These are phyloP conservation scores for Adansonia madagascariensis DNA, from an alignment of 441 rosid genomes.

Conservation along the genomic window DNA sequence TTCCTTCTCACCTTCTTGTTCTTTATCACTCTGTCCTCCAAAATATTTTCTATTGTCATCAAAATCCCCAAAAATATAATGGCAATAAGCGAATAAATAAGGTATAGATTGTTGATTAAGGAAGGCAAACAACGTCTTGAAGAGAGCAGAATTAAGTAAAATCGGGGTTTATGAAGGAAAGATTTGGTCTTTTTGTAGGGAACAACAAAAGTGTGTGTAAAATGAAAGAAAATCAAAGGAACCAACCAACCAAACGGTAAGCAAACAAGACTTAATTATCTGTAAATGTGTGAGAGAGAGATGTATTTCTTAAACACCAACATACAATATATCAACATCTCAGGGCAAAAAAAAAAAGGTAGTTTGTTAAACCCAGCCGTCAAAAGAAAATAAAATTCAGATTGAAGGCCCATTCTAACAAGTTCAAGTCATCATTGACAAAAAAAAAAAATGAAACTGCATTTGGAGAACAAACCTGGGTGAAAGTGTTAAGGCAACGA, in stretches of 20 bases:
- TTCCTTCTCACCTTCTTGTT: neutral
- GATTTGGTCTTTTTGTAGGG: neutral
- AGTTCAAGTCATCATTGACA: neutral
- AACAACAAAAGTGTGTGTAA: neutral
- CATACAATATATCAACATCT: neutral
- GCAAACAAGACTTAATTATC: conserved; percentile 16
- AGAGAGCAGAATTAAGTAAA: neutral
- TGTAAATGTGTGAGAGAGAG: neutral
- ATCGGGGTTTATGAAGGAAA: neutral
- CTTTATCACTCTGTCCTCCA: neutral
- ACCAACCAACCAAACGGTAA: neutral
- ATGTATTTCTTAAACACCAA: neutral
- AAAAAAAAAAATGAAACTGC: neutral
- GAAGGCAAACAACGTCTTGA: neutral
- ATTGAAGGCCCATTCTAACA: neutral
- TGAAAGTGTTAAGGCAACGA: neutral
- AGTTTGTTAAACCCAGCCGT: neutral
- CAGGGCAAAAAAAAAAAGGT: neutral
- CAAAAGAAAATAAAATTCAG: neutral
- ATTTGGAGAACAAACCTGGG: conserved; percentile 21
- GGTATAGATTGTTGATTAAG: neutral
- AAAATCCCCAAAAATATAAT: neutral
- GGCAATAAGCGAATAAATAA: too few relatives aligned
- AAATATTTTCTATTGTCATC: neutral
- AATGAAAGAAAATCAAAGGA: conserved; percentile 1